A percentile compares a stretch with the other conserved stretches of the same genome.
phyloP scores from a whole-genome alignment of 83 land plant species.

The Larix sibirica region DNA sequence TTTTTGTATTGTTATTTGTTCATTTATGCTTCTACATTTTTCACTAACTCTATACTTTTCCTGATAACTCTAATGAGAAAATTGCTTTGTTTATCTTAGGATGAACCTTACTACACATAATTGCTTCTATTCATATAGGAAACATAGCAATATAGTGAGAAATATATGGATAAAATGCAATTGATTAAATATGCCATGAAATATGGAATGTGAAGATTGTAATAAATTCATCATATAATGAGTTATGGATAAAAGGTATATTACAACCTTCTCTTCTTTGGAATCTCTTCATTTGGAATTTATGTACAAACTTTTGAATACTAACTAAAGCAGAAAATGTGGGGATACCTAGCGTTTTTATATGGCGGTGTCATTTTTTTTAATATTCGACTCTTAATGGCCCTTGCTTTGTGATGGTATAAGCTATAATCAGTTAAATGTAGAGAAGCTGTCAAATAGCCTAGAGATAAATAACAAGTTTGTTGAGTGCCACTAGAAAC shows the following conservation, averaged over 20 bases:
- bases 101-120: constrained; percentile 81
- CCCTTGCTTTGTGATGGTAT: not conserved
- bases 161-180: not conserved
- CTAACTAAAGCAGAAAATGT: not conserved
- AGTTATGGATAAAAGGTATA: not conserved
- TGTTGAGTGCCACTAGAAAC: not conserved
- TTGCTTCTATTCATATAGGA: constrained; percentile 51
- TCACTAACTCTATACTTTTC: not conserved
- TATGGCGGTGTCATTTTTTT: not conserved
- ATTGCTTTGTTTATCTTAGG: constrained; percentile 44
- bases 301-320: not conserved
- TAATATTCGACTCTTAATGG: not conserved
- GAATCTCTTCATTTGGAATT: not conserved
- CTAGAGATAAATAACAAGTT: not conserved
- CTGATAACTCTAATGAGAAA: not conserved
- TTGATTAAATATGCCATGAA: not conserved
- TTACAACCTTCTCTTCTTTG: not conserved
- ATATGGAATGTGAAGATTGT: not conserved
- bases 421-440: not conserved
- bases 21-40: constrained; percentile 3
- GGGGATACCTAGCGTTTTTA: not conserved
- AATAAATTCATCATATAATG: not conserved
- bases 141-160: too few relatives aligned
- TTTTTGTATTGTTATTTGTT: not conserved
- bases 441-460: not conserved